A percentile compares a stretch with the other conserved stretches of the same genome.
These are phyloP conservation scores for Lactifluus rugatus DNA, from an alignment of 768 basidiomycete genomes.

Conservation along the genomic window DNA sequence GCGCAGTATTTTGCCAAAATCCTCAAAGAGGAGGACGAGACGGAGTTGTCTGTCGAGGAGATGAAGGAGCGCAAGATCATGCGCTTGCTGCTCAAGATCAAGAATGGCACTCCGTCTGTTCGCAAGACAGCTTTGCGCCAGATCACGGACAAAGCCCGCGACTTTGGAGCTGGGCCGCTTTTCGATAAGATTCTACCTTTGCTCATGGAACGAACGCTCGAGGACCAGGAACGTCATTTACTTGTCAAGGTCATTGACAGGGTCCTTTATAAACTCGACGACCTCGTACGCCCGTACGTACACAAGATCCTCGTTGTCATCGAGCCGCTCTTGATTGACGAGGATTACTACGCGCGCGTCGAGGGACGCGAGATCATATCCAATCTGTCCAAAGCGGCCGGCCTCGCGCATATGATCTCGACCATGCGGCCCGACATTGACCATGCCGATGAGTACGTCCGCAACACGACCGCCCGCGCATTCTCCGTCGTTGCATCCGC, in stretches of 20 bases:
- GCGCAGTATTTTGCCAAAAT: conserved; percentile 98
- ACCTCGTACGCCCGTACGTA: conserved; percentile 96
- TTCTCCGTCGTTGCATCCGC: conserved; percentile 99
- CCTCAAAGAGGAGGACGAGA: conserved; percentile 91
- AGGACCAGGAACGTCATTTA: conserved; percentile 97
- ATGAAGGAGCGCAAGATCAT: conserved; percentile 99
- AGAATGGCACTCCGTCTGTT: conserved; percentile 98
- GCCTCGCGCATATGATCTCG: conserved; percentile 99
- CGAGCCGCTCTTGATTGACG: conserved; percentile 96
- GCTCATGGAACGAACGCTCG: conserved; percentile 94
- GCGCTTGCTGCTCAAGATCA: conserved; percentile 95
- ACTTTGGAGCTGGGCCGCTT: conserved; percentile 94
- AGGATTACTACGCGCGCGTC: conserved; percentile 92
- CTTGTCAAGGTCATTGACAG: conserved; percentile 99
- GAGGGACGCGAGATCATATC: conserved; percentile 99
- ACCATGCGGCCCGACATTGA: conserved; percentile 99
- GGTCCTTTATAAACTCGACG: conserved; percentile 96
- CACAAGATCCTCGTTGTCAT: conserved; percentile 99
- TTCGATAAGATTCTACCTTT: conserved; percentile 98
- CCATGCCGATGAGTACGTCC: conserved; percentile 97
- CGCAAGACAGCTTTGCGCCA: conserved; percentile 96
- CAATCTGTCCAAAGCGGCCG: conserved; percentile 96
- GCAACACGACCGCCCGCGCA: conserved; percentile 97
- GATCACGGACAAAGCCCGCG: conserved; percentile 98
- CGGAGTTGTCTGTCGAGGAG: conserved; percentile 86